Evolutionary conservation across 2,329 filamentous ascomycete species (phyloP).

Genomic region (Cyanodermella asteris): DNA sequence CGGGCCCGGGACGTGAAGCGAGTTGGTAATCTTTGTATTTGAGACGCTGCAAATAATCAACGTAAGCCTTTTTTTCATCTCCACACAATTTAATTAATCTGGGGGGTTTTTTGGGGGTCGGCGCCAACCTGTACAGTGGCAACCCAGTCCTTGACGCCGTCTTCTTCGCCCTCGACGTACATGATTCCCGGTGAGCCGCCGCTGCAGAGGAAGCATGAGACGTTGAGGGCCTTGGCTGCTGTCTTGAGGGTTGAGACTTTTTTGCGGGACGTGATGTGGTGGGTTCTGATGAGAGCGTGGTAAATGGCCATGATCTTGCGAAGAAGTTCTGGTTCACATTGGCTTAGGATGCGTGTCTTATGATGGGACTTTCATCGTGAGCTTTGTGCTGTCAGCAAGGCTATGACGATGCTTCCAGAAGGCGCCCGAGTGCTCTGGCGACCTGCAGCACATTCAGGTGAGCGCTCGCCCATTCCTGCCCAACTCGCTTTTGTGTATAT

Average conservation of each 20-base stretch:
- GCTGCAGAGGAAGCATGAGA: conserved; percentile 4
- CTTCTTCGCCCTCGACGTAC: conserved; percentile 4
- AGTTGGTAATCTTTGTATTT: conserved; percentile 6
- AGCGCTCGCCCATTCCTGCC: too few relatives aligned
- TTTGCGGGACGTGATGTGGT: conserved; percentile 8
- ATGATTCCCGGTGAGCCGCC: conserved; percentile 6
- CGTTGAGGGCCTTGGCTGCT: conserved; percentile 2
- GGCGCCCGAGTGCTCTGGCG: too few relatives aligned
- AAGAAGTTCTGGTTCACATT: too few relatives aligned
- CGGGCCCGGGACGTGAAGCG: too few relatives aligned
- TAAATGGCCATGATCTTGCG: conserved; percentile 2
- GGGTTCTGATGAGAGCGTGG: conserved; percentile 6
- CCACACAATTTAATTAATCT: not conserved
- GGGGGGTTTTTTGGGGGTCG: not conserved
- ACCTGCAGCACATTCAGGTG: too few relatives aligned
- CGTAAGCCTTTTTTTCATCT: not conserved
- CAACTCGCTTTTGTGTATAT: too few relatives aligned
- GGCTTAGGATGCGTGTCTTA: too few relatives aligned
- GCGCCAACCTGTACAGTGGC: conserved; percentile 4
- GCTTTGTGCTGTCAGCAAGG: too few relatives aligned
- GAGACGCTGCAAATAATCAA: conserved; percentile 3
- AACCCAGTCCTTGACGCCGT: conserved; percentile 5
- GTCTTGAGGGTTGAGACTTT: conserved; percentile 4
- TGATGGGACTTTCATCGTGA: too few relatives aligned
- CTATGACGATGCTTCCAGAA: too few relatives aligned